These are phyloP conservation scores for Bipolaris bicolor DNA, from an alignment of 2,329 filamentous ascomycete genomes.

Conservation along the genomic window DNA sequence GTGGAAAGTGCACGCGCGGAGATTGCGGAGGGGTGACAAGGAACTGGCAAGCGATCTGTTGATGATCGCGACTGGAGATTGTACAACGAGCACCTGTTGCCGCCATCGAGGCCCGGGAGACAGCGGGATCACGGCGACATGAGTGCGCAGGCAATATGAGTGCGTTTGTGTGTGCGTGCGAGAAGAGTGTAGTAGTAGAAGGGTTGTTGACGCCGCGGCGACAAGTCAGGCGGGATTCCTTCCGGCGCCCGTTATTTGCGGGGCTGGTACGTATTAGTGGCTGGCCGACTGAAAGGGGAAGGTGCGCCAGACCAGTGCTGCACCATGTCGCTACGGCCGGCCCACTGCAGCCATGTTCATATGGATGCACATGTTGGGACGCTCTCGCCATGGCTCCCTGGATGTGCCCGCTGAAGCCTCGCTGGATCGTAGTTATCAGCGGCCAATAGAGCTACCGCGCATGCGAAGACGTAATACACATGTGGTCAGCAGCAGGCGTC, in stretches of 20 bases:
- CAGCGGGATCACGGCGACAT: slow-evolving; percentile 14
- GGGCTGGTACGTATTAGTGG: slow-evolving; percentile 14
- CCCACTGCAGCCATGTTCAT: neutral
- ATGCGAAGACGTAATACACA: too few relatives aligned
- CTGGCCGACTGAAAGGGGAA: slow-evolving; percentile 15
- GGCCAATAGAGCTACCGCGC: too few relatives aligned
- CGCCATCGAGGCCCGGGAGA: slow-evolving; percentile 15
- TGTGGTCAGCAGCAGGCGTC: too few relatives aligned
- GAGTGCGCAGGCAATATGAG: neutral
- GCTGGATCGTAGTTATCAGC: too few relatives aligned
- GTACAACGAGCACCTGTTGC: slow-evolving; percentile 11
- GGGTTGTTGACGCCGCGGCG: slow-evolving; percentile 7
- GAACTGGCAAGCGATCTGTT: neutral
- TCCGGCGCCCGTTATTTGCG: slow-evolving; percentile 20
- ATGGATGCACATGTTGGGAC: too few relatives aligned
- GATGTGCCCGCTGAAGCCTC: too few relatives aligned
- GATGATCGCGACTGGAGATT: slow-evolving; percentile 6
- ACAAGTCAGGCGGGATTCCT: slow-evolving; percentile 19
- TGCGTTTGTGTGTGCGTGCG: neutral
- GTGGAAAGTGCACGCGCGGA: slow-evolving; percentile 3
- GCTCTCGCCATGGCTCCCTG: neutral
- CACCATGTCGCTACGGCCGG: slow-evolving; percentile 7
- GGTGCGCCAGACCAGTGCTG: slow-evolving; percentile 11
- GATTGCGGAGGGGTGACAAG: slow-evolving; percentile 7
- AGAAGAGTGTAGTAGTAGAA: neutral